phyloP scores from a whole-genome alignment of 208 protist genomes.

The Spongospora subterranea region DNA sequence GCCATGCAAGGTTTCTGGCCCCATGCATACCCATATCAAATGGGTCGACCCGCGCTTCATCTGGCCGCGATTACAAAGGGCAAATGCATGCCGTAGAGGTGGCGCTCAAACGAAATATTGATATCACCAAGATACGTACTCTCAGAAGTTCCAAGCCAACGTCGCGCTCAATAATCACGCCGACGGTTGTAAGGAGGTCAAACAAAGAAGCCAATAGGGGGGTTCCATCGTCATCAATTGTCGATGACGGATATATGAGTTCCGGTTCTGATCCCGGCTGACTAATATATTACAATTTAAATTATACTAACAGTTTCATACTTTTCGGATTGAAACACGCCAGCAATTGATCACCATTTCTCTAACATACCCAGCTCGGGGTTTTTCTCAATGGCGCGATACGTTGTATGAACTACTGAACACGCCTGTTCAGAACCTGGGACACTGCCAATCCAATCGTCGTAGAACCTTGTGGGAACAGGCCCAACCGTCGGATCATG shows the following conservation, averaged over 20 bases:
- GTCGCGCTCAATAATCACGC: neutral
- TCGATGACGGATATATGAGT: neutral
- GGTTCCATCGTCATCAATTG: neutral
- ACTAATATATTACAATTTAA: no score
- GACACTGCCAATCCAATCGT: neutral
- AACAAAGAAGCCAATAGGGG: neutral
- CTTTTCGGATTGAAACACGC: no score
- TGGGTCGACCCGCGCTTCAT: neutral
- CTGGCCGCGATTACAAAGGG: no score
- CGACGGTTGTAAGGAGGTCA: neutral
- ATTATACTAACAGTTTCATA: no score
- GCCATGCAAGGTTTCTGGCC: neutral
- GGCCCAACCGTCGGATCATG: neutral
- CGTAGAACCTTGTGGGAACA: neutral
- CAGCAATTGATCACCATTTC: no score
- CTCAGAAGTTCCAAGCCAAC: neutral
- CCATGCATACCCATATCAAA: neutral
- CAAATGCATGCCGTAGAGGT: neutral
- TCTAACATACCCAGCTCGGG: neutral
- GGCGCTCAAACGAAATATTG: neutral
- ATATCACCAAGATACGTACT: neutral
- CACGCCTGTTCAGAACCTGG: neutral
- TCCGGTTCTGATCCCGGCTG: neutral
- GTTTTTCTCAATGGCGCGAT: neutral
- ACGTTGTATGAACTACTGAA: neutral